Evolutionary conservation across 139 green algal species (phyloP).

Genomic region (Coelastrella sp.): DNA sequence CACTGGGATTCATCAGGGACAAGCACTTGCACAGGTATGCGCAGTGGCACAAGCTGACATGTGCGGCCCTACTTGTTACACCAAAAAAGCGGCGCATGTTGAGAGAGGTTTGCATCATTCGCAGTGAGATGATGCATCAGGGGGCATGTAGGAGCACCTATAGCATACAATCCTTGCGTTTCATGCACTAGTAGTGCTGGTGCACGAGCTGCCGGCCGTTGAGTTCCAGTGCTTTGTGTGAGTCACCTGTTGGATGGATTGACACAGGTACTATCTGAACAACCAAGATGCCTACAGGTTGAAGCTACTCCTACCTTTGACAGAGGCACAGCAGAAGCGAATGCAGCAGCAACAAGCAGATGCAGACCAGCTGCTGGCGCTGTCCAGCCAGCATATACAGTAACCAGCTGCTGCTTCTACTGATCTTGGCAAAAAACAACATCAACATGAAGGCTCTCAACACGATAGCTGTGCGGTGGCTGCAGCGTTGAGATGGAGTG

Average conservation of each 20-base stretch:
- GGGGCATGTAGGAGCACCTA: background rate
- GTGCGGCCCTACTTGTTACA: too few relatives aligned
- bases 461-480: too few relatives aligned
- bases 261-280: constrained; percentile 97
- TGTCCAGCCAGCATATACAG: background rate
- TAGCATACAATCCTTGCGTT: too few relatives aligned
- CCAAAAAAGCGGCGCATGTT: too few relatives aligned
- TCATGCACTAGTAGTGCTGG: too few relatives aligned
- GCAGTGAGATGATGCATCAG: background rate
- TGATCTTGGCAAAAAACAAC: too few relatives aligned
- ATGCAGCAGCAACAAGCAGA: constrained; percentile 10
- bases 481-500: too few relatives aligned
- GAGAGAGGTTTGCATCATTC: too few relatives aligned
- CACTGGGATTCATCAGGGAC: constrained; percentile 97
- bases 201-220: background rate
- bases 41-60: background rate
- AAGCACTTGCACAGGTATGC: constrained; percentile 89
- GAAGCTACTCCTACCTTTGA: constrained; percentile 92
- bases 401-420: too few relatives aligned
- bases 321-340: constrained; percentile 24
- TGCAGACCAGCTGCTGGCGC: constrained; percentile 1
- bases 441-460: too few relatives aligned
- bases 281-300: constrained; percentile 95
- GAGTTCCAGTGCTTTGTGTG: background rate
- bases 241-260: constrained; percentile 2